Percentiles rank a stretch among this genome's conserved stretches.
phyloP scores from a whole-genome alignment of 2,329 filamentous ascomycete genomes.

The Aureobasidium sp. region DNA sequence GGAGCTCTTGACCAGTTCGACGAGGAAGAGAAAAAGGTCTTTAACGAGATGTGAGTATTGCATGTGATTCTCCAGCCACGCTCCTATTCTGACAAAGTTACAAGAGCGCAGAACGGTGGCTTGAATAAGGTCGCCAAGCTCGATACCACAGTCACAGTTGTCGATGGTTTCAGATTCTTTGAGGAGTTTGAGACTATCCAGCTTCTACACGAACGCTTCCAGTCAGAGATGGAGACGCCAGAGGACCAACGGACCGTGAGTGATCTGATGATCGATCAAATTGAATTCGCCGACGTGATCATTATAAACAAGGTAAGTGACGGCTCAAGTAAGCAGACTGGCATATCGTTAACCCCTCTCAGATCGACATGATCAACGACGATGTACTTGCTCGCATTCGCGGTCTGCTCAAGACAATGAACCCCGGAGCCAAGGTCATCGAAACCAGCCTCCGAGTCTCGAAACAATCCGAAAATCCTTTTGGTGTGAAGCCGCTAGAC shows the following conservation, averaged over 20 bases:
- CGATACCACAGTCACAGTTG: constrained; percentile 64
- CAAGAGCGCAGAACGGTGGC: constrained; percentile 49
- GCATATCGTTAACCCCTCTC: background rate
- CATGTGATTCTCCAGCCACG: background rate
- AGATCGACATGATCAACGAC: constrained; percentile 48
- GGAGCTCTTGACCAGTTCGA: constrained; percentile 30
- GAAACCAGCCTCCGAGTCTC: constrained; percentile 35
- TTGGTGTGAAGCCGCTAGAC: constrained; percentile 26
- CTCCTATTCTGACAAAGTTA: background rate
- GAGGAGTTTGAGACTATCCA: constrained; percentile 64
- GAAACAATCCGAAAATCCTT: constrained; percentile 9
- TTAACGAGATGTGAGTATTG: constrained; percentile 37
- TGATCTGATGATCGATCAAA: constrained; percentile 68
- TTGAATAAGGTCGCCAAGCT: constrained; percentile 57
- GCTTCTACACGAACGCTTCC: constrained; percentile 54
- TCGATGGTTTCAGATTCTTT: constrained; percentile 65
- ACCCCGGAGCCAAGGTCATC: constrained; percentile 57
- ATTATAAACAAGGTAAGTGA: constrained; percentile 54
- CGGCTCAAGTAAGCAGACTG: background rate
- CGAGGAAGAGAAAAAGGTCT: constrained; percentile 35
- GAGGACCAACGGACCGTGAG: constrained; percentile 69
- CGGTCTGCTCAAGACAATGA: constrained; percentile 52
- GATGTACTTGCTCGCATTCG: constrained; percentile 35
- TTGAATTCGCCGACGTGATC: constrained; percentile 68
- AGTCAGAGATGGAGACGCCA: constrained; percentile 48